Base-by-base conservation (phyloP, 352 stramenopile species). In the Phytophthora sojae region DNA sequence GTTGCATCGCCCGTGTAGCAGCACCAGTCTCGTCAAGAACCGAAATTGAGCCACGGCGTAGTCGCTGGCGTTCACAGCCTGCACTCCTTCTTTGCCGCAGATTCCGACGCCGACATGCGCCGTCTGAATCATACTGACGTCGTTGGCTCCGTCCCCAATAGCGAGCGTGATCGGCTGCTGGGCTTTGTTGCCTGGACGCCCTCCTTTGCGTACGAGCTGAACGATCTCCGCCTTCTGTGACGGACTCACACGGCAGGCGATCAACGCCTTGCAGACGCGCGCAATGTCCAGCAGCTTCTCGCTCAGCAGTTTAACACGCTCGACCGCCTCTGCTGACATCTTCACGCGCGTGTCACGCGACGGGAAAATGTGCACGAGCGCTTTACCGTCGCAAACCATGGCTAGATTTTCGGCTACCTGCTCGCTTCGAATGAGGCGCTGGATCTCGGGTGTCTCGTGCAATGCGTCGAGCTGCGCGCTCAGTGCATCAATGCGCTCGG, bases 101-200 rank as follows among this genome's bases (percentile, higher is more conserved):
- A 99, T 99, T 1, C 98, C 98, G 26, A 99, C 96, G 35, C 98
- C 98, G 49, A 99, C 92, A 55, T 99, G 95, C 21, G 97, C 97
- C 59, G 95, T 95, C 75, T 99, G 96, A 60, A 99, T 99, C 97
- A 99, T 99, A 47, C 94, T 96, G 47, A 99, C 97, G 77, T 99
- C 98, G 78, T 99, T 99, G 1, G 98, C 98, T 26, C 98, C 98
- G 81, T 99, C 98, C 37, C 98, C 98, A 71, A 99, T 99, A 1
- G 97, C 97, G 7, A 99, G 83, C 9, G 95, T 98, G 55, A 97
- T 94, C 14, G 83, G 92, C 26, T 88, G 65, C 17, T 54, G 35
- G 17, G 52, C 6, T 78, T 59, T 73, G 59, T 35, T 57, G 12
- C 21, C 23, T 4, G 42, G 53, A 17, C 53, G 45, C 4, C 67